phyloP scores from a whole-genome alignment of 192 early-diverging fungal species.

The Linnemannia zychae region DNA sequence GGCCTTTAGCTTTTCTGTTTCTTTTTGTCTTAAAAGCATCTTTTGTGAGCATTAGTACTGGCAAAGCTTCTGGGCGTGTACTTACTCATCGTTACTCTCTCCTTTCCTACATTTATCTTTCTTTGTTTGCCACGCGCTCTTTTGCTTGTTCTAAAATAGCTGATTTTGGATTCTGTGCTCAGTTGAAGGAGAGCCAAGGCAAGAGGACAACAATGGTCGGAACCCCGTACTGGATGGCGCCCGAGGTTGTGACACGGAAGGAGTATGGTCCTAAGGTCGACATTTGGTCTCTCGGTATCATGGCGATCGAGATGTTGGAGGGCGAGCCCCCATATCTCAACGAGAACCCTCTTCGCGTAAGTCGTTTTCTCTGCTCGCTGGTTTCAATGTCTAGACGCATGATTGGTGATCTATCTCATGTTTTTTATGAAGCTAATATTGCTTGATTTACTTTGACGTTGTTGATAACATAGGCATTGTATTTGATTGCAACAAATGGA shows the following conservation, averaged over 20 bases:
- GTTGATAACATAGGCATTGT: constrained; percentile 72
- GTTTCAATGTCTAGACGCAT: too few relatives aligned
- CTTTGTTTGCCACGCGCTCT: not conserved
- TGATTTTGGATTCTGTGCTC: constrained; percentile 92
- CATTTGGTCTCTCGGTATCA: constrained; percentile 98
- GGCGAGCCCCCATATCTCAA: constrained; percentile 98
- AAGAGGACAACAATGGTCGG: constrained; percentile 87
- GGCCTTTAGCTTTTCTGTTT: not conserved
- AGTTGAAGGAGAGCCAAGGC: constrained; percentile 72
- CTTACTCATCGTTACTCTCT: too few relatives aligned
- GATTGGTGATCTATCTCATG: too few relatives aligned
- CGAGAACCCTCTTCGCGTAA: constrained; percentile 87
- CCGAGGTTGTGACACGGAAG: constrained; percentile 93
- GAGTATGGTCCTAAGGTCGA: constrained; percentile 95
- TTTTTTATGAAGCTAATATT: not conserved
- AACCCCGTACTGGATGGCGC: constrained; percentile 99
- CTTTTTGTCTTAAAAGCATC: not conserved
- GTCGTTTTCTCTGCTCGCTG: constrained; percentile 9
- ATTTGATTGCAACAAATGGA: constrained; percentile 96
- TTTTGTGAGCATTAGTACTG: not conserved
- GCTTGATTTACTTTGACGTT: not conserved
- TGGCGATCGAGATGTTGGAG: constrained; percentile 98
- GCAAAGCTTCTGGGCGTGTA: not conserved
- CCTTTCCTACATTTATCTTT: not conserved
- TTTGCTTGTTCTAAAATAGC: constrained; percentile 70